Base-by-base conservation (phyloP, 139 green algal genomes). In the Chlorella sp. region DNA sequence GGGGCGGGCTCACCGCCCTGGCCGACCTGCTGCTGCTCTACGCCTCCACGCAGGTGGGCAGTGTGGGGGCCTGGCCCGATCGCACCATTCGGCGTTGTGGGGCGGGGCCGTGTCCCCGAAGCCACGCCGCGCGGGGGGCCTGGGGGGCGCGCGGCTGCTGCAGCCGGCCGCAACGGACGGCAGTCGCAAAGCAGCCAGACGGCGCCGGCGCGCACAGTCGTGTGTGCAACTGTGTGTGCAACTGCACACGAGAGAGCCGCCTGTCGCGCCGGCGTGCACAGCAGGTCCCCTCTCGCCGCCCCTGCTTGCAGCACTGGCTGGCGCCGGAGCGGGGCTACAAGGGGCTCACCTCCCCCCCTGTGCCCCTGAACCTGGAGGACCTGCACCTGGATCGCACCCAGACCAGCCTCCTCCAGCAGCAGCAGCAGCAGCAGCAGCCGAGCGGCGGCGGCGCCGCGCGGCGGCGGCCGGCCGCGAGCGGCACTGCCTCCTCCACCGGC, bases 1-100 rank as follows among this genome's bases (percentile, higher is more conserved):
- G 69, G 19, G 83, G 65, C 19, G 66, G 76, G 6, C 83, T 95
- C 71, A 93, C 83, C 7, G 84, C 84, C 5, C 64, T 62, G 12
- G 88, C 88, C 12, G 91, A 95, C 77, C 76, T 94, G 55, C 64
- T 93, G 72, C 74, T 87, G 42, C 64, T 94, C 36, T 92, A 93
- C 62, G 84, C 81, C 7, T 70, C 51, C 59, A 94, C 91, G 25
- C 61, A 80, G 31, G 50, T 78, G 42, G 94, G 86, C n/a, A n/a
- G n/a, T n/a, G n/a, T n/a, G n/a, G n/a, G n/a, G n/a, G n/a, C n/a
- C n/a, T n/a, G n/a, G n/a, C n/a, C n/a, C n/a, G n/a, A n/a, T n/a
- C n/a, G n/a, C n/a, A n/a, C n/a, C n/a, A n/a, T n/a, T n/a, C n/a
- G n/a, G n/a, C n/a, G n/a, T n/a, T n/a, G n/a, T n/a, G n/a, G n/a